phyloP scores from a whole-genome alignment of 192 early-diverging fungal genomes.

The Diversispora eburnea region DNA sequence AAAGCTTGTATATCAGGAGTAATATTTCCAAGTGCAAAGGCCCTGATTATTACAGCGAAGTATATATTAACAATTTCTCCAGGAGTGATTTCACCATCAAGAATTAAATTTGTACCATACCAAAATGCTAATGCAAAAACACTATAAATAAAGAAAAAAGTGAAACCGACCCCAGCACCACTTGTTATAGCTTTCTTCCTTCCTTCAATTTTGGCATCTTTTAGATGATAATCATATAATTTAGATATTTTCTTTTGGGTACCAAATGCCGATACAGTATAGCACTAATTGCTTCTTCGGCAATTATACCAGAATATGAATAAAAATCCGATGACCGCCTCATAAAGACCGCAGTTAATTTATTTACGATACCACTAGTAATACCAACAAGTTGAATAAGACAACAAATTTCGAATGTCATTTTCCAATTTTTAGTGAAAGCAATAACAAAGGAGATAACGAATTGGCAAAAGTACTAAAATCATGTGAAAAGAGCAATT shows the following conservation, averaged over 20 bases:
- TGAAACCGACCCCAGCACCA: constrained; percentile 37
- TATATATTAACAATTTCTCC: constrained; percentile 57
- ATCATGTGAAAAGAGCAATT: background rate
- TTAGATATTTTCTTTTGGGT: constrained; percentile 48
- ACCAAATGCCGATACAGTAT: constrained; percentile 83
- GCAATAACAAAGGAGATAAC: constrained; percentile 62
- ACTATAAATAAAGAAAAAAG: constrained; percentile 54
- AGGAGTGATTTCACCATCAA: too few relatives aligned
- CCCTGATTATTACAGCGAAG: constrained; percentile 67
- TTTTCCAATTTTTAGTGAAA: constrained; percentile 55
- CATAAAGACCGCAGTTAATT: constrained; percentile 39
- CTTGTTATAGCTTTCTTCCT: constrained; percentile 45
- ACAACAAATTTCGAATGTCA: constrained; percentile 61
- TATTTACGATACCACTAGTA: constrained; percentile 64
- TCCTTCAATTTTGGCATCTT: constrained; percentile 39
- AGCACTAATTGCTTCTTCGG: constrained; percentile 79
- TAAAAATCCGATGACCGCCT: constrained; percentile 60
- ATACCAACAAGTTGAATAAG: constrained; percentile 62
- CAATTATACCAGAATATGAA: constrained; percentile 61
- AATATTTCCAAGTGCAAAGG: constrained; percentile 65
- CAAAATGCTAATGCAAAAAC: constrained; percentile 6
- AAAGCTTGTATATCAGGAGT: constrained; percentile 64
- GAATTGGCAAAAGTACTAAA: constrained; percentile 49
- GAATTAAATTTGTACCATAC: too few relatives aligned
- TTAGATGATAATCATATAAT: constrained; percentile 42